Evolutionary conservation across 2,329 filamentous ascomycete species (phyloP), one percentile per base, ranked within the genome.

Genomic region (Cercospora canescens): DNA sequence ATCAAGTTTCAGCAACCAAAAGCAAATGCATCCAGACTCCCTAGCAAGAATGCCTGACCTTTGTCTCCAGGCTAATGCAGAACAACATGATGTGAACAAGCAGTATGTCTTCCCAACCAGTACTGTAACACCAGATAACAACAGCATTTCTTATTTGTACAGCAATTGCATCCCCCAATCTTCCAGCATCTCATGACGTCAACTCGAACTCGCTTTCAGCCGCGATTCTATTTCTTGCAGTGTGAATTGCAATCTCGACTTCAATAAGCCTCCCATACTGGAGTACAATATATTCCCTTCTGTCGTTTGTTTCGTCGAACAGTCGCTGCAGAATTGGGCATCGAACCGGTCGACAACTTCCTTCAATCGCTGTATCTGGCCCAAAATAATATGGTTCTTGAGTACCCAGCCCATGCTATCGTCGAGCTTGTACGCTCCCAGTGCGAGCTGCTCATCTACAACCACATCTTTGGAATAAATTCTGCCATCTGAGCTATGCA

Each of bases 381-480:
- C 69, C 30, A 67, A 50, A 18, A 69, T 65, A 41, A 70, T 66
- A 26, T 69, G 69, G 55, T 70, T 67, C 60, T 67, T 69, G 1
- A 70, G 45, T 7, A 62, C 56, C 65, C 67, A 67, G 28, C 65
- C 62, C 41, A 66, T 63, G 24, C 61, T 54, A 24, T 67, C 68
- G 30, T 70, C 66, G 4, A 70, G 50, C 41, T 61, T 62, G 28
- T 70, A 70, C 0, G 64, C 61, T 18, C 64, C 68, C 8, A 69
- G 30, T 2, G 62, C 62, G 1, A 67, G 48, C 4, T 62, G 58
- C n/a, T 62, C 69, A 26, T 69, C 62, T 11, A 69, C 56, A 2
- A 70, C 69, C n/a, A 67, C n/a, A 39, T 70, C 69, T 28, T 52
- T 41, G 45, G 16, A 32, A 32, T 3, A 37, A 12, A 14, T 45